These are phyloP conservation scores for Cadophora sp. DNA, from an alignment of 2,329 filamentous ascomycete species.

Conservation along the genomic window DNA sequence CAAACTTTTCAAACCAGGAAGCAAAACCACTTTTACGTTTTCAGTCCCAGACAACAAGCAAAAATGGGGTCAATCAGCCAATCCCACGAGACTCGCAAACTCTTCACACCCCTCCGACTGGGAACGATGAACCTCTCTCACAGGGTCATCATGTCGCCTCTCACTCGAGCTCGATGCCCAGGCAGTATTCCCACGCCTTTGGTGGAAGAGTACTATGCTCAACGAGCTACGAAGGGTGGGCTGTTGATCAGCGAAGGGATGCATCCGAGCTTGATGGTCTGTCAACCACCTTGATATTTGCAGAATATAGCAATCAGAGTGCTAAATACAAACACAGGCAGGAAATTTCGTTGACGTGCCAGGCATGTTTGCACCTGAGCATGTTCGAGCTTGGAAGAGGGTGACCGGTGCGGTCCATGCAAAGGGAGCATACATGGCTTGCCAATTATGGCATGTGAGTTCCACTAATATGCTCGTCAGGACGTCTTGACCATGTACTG, in stretches of 20 bases:
- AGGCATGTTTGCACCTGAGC: conserved; percentile 62
- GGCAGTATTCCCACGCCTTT: conserved; percentile 55
- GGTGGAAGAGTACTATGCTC: conserved; percentile 56
- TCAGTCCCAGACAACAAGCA: neutral
- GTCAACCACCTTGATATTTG: conserved; percentile 50
- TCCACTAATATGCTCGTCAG: conserved; percentile 29
- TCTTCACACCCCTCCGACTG: conserved; percentile 51
- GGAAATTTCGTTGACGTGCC: conserved; percentile 59
- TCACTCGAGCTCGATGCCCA: conserved; percentile 52
- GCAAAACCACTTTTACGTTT: neutral
- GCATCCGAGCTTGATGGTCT: conserved; percentile 56
- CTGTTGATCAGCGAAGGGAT: conserved; percentile 66
- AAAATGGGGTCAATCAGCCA: neutral
- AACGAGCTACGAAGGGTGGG: conserved; percentile 59
- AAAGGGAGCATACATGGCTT: conserved; percentile 65
- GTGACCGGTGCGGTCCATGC: conserved; percentile 67
- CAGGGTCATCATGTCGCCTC: conserved; percentile 56
- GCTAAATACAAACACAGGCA: conserved; percentile 32
- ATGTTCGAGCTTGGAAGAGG: conserved; percentile 64
- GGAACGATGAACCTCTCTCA: conserved; percentile 50
- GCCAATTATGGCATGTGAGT: conserved; percentile 68
- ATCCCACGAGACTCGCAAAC: conserved; percentile 20
- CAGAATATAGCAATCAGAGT: neutral
- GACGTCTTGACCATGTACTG: neutral
- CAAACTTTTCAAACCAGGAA: neutral